Evolutionary conservation across 495 filamentous ascomycete species (phyloP), one percentile per base, ranked within the genome.

Genomic region (Trichoderma virens): DNA sequence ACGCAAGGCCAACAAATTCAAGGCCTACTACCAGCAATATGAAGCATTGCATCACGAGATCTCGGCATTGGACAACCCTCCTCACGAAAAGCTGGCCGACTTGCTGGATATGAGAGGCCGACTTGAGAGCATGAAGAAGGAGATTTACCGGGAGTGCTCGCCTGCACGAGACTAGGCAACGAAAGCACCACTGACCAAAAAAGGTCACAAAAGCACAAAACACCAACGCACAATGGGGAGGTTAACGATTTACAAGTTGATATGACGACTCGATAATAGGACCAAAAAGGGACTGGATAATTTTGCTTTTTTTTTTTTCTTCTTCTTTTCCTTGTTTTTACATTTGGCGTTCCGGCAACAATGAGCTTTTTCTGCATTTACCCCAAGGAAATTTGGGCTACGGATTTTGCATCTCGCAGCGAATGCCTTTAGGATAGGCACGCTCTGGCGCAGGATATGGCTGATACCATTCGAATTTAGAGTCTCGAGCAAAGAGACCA

Each of bases 21-120:
- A 85, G 70, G 73, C 74, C 59, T 81, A 72, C 35, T 90, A 91
- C 70, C 76, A 79, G 35, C 83, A 82, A 38, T 92, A 92, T 70
- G 78, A 82, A 71, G 69, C 75, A 34, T 73, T 90, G 64, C 85
- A 91, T 70, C 71, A 78, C 61, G 80, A 86, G 68, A 74, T 91
- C 35, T 73, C 76, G n/a, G 73, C 67, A 1, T 71, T 80, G 23
- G 70, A 80, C 11, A 74, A 83, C 41, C 83, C 87, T 3, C 75
- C 83, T 1, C 76, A 79, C 64, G 76, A 80, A 27, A 85, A 87
- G 66, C 67, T 90, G 63, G 77, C 81, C 3, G 72, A 81, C 54
- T 67, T 91, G 65, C 72, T 84, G 54, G 80, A 80, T 45, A 86
- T 89, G 84, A 87, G 86, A 68, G 70, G 77, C 14, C 78, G 80